These are phyloP conservation scores for Cyamopsis tetragonoloba DNA, from an alignment of 306 rosid genomes.

Conservation along the genomic window DNA sequence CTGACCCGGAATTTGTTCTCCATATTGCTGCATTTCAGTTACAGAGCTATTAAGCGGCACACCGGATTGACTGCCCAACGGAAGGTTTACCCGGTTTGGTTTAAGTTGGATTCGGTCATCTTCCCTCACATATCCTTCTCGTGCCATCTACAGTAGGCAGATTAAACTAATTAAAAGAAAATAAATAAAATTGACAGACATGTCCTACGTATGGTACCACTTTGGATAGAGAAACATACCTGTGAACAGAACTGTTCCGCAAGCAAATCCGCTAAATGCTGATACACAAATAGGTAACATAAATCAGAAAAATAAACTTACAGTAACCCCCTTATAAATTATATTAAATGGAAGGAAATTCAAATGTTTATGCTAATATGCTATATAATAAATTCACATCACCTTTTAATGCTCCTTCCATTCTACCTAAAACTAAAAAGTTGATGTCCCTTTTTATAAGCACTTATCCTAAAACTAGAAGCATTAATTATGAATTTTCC, in stretches of 20 bases:
- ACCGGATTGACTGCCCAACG: conserved; percentile 53
- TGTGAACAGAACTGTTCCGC: conserved; percentile 56
- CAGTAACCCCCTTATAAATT: conserved; percentile 16
- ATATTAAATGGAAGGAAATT: conserved; percentile 3
- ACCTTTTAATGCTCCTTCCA: too few species aligned
- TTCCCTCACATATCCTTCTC: conserved; percentile 53
- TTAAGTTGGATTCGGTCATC: conserved; percentile 54
- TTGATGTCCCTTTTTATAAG: too few species aligned
- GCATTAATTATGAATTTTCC: too few species aligned
- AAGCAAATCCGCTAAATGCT: conserved; percentile 89
- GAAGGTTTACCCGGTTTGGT: conserved; percentile 46
- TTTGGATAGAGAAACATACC: conserved; percentile 49
- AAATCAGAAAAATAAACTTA: conserved; percentile 35
- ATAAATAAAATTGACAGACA: background rate
- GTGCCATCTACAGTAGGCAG: conserved; percentile 54
- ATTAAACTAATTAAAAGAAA: conserved; percentile 9
- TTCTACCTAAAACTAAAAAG: too few species aligned
- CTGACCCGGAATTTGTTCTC: conserved; percentile 62
- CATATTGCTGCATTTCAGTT: conserved; percentile 70
- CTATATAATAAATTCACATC: too few species aligned
- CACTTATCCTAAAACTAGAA: too few species aligned
- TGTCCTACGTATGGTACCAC: background rate
- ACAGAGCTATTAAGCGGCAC: conserved; percentile 45
- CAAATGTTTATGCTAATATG: too few species aligned
- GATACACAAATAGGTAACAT: conserved; percentile 37